Evolutionary conservation across 1,284 basidiomycete species (phyloP), one percentile per base, ranked within the genome.

Genomic region (Apiotrichum montevideense): DNA sequence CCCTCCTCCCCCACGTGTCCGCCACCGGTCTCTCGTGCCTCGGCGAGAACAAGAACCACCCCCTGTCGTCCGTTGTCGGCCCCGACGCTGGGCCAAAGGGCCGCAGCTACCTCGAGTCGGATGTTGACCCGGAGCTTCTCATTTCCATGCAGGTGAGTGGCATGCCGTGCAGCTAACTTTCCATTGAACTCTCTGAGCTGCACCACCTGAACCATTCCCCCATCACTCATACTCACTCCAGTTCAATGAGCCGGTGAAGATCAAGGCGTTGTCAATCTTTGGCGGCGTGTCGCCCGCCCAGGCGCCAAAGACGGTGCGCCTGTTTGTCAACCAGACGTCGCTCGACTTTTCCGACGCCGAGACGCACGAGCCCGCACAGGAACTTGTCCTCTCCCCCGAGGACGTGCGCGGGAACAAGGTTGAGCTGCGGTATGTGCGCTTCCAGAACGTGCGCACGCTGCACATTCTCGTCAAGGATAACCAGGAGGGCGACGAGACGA

Each of bases 381-480:
- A 77, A 58, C 54, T 79, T 39, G 71, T 69, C n/a, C 64, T 80
- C 44, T 65, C 63, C 4, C 61, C 61, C 14, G 67, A 71, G 55
- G 71, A 77, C 45, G 57, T 76, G 41, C 79, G 81, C 56, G 87
- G 86, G 15, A 81, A 82, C 46, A 80, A 76, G 46, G 79, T 90
- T 40, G 72, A 81, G 9, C 75, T 92, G 67, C 80, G 85, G 55
- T 88, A 82, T 65, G 89, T 91, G 29, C 80, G 86, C 50, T 91
- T 92, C 75, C 89, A 90, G 77, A 81, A 78, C 44, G 88, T 92
- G 54, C 85, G 82, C 61, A 85, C 80, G 57, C 69, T 90, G 50
- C 68, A 90, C 85, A 84, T 92, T 48, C 87, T 91, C 66, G 82
- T 92, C 32, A 82, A 81, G 56, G 84, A 84, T 32, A 91, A 92